Evolutionary conservation across 2,329 filamentous ascomycete species (phyloP).

Genomic region (Aphanoascus verrucosus): DNA sequence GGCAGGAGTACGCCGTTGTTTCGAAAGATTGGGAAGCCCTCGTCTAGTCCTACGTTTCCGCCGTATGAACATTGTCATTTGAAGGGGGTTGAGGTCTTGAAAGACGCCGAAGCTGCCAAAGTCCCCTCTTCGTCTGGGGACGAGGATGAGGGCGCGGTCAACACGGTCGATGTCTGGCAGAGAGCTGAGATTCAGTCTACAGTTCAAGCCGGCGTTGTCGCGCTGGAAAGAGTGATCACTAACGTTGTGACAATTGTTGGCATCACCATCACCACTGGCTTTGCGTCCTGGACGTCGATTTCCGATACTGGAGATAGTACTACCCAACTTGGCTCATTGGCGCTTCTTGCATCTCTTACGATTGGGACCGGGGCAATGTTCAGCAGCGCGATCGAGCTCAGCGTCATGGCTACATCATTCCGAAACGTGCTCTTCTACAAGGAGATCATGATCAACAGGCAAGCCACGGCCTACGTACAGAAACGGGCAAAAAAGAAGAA

Average conservation of each 20-base stretch:
- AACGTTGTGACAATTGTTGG: conserved; percentile 12
- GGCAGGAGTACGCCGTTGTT: conserved; percentile 6
- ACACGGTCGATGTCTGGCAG: conserved; percentile 10
- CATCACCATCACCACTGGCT: conserved; percentile 13
- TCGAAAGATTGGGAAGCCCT: conserved; percentile 11
- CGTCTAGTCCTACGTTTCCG: conserved; percentile 8
- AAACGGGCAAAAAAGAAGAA: conserved; percentile 12
- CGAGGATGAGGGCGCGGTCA: conserved; percentile 9
- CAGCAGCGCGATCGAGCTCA: conserved; percentile 13
- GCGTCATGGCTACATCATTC: conserved; percentile 12
- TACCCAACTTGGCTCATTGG: conserved; percentile 11
- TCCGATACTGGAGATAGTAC: conserved; percentile 7
- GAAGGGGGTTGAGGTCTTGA: neutral
- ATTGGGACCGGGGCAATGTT: conserved; percentile 12
- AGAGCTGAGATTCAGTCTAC: conserved; percentile 10
- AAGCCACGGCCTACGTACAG: conserved; percentile 11
- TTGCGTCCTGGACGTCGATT: conserved; percentile 11
- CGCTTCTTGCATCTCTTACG: conserved; percentile 11
- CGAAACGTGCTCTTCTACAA: conserved; percentile 11
- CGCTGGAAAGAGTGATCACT: conserved; percentile 10
- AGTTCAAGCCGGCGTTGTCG: conserved; percentile 8
- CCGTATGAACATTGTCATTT: conserved; percentile 8
- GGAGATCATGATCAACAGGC: conserved; percentile 10
- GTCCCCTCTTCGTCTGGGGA: neutral
- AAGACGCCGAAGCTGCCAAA: neutral